Conservation (phyloP, 1,139 yeast species). For the Suhomyces kunorum region DNA sequence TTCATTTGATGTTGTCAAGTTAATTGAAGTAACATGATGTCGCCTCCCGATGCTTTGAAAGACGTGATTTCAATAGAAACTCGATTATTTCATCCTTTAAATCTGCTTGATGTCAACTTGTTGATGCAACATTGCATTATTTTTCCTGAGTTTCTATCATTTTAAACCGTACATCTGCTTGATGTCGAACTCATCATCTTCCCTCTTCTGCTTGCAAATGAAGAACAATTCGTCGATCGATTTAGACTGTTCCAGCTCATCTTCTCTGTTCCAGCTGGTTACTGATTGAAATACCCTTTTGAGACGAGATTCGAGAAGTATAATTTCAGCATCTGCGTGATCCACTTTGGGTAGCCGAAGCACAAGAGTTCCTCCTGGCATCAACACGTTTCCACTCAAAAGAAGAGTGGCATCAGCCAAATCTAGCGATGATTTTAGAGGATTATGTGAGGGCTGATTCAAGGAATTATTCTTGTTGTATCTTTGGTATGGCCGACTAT, state of each 20-base stretch:
- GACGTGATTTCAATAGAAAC: too few relatives aligned
- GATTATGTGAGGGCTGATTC: constrained; percentile 28
- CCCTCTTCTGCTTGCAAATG: constrained; percentile 55
- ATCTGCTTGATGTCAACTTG: too few relatives aligned
- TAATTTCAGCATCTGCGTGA: constrained; percentile 52
- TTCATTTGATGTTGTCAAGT: constrained; percentile 5
- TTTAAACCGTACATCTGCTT: constrained; percentile 10
- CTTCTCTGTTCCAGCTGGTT: constrained; percentile 19
- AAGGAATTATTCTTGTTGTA: constrained; percentile 29
- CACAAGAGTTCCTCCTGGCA: constrained; percentile 69
- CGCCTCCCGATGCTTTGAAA: too few relatives aligned
- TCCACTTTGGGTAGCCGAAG: constrained; percentile 72
- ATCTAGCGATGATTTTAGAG: constrained; percentile 47
- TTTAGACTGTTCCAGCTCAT: neutral
- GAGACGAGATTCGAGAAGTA: constrained; percentile 56
- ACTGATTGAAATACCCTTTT: constrained; percentile 58
- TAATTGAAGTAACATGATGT: too few relatives aligned
- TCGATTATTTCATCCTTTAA: too few relatives aligned
- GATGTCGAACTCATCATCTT: constrained; percentile 41
- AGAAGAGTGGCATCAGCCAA: constrained; percentile 89
- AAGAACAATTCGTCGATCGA: constrained; percentile 62
- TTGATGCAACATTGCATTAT: too few relatives aligned
- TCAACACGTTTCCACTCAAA: constrained; percentile 67
- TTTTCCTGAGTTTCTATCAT: too few relatives aligned
- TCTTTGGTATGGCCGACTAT: constrained; percentile 66